Conservation (phyloP, 2,329 filamentous ascomycete genomes). For the Talaromyces sp. region DNA sequence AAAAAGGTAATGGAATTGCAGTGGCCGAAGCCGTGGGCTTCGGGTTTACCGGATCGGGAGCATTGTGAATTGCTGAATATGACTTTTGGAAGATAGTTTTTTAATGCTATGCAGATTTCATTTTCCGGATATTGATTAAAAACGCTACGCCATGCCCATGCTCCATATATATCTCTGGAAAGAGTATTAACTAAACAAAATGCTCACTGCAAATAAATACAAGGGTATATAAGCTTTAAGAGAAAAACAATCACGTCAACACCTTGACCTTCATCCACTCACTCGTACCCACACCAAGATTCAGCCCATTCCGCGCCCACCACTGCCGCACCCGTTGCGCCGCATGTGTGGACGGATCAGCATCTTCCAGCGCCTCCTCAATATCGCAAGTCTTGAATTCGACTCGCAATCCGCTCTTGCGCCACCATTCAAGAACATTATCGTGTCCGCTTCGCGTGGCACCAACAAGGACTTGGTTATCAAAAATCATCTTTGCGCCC, state of each 20-base stretch:
- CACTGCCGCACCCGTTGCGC: conserved; percentile 72
- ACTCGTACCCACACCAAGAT: conserved; percentile 74
- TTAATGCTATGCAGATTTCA: background rate
- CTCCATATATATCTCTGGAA: background rate
- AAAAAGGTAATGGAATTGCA: conserved; percentile 10
- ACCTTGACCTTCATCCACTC: conserved; percentile 86
- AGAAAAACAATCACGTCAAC: conserved; percentile 36
- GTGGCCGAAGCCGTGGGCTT: conserved; percentile 9
- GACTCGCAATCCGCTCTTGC: conserved; percentile 65
- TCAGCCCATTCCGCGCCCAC: conserved; percentile 84
- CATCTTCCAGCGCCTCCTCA: conserved; percentile 89
- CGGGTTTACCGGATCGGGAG: conserved; percentile 12
- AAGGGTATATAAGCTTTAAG: conserved; percentile 15
- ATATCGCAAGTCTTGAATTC: conserved; percentile 96
- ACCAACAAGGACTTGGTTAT: conserved; percentile 77
- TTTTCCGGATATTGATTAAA: background rate
- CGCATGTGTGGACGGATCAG: conserved; percentile 59
- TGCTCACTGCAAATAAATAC: background rate
- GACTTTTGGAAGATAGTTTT: background rate
- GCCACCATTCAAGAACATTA: conserved; percentile 90
- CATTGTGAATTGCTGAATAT: conserved; percentile 7
- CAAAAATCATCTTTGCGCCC: conserved; percentile 74
- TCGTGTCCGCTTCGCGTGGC: conserved; percentile 85
- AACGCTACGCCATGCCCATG: conserved; percentile 8
- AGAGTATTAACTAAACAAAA: too few relatives aligned